Base-by-base conservation (phyloP, 2,329 filamentous ascomycete species). In the Verticillium nubilum region DNA sequence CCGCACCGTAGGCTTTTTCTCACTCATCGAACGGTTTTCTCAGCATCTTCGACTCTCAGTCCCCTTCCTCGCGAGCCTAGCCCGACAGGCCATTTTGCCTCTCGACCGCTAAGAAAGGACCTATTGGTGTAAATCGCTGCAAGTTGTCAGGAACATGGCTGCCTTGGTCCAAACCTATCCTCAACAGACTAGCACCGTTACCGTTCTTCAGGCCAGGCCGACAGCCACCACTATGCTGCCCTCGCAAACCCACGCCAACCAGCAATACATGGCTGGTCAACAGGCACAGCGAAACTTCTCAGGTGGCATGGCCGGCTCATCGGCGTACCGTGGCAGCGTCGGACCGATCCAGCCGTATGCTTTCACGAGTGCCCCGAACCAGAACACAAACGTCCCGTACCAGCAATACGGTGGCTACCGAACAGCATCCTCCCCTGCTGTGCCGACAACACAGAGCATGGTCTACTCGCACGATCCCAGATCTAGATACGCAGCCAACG, bases 81-180 rank as follows among this genome's bases (percentile, higher is more conserved):
- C 10, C 9, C 12, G 42, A 23, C 42, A 10, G 42, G 42, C 10
- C n/a, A 47, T 23, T 19, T 12, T 47, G 42, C 42, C 42, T 47
- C 42, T 23, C 42, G n/a, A 47, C 42, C 5, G 19, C 42, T 47
- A 47, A 47, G 42, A 25, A n/a, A 6, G n/a, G 19, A 47, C n/a
- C 19, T 47, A 7, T 47, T 47, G 42, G n/a, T 47, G 42, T 29
- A 10, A 29, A 25, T n/a, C n/a, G 5, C 12, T 27, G 13, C 26
- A 28, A 28, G n/a, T 55, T 26, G 54, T 28, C 54, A 56, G 55
- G 80, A 88, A 73, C 74, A 94, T 95, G 91, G 90, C 90, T 80
- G 89, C 90, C 75, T 82, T 94, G 80, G 88, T 93, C 70, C 91
- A 94, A 78, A 86, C 88, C 63, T 90, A 90, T 72, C 85, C 90